Evolutionary conservation across 805 yeast genomes (phyloP).

Genomic region (Metschnikowia orientalis): DNA sequence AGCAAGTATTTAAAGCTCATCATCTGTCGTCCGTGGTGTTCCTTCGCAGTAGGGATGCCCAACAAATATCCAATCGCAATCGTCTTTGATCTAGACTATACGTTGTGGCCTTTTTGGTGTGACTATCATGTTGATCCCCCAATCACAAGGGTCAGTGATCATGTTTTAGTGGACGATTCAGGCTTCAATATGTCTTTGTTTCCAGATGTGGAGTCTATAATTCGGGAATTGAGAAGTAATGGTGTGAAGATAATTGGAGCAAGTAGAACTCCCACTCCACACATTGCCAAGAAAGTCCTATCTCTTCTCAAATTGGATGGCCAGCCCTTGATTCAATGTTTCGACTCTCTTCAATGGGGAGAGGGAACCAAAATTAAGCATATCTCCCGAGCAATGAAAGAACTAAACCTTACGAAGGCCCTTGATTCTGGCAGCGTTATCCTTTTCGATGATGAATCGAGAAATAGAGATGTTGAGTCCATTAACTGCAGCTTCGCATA

Average conservation of each 20-base stretch:
- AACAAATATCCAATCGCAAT: conserved; percentile 40
- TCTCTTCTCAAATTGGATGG: conserved; percentile 48
- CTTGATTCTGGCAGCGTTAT: conserved; percentile 40
- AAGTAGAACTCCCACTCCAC: conserved; percentile 74
- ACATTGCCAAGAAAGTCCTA: conserved; percentile 65
- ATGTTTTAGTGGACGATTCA: conserved; percentile 45
- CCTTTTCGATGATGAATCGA: conserved; percentile 72
- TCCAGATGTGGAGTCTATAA: conserved; percentile 62
- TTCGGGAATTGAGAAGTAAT: conserved; percentile 46
- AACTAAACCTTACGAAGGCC: conserved; percentile 44
- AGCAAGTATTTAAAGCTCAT: too few species aligned
- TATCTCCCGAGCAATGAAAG: conserved; percentile 45
- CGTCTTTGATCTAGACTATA: conserved; percentile 72
- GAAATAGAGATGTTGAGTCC: conserved; percentile 71
- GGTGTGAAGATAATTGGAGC: conserved; percentile 61
- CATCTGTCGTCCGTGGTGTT: too few species aligned
- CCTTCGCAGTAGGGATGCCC: too few species aligned
- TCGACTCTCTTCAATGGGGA: conserved; percentile 68
- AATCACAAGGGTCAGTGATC: conserved; percentile 18
- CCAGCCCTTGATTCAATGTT: conserved; percentile 47
- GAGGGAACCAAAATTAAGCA: conserved; percentile 57
- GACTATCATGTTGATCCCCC: conserved; percentile 68
- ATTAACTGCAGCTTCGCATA: conserved; percentile 69
- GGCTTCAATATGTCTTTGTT: conserved; percentile 58
- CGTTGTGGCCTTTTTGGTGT: conserved; percentile 83